Conservation (phyloP, 352 stramenopile species). For the Achlya hypogyna region DNA sequence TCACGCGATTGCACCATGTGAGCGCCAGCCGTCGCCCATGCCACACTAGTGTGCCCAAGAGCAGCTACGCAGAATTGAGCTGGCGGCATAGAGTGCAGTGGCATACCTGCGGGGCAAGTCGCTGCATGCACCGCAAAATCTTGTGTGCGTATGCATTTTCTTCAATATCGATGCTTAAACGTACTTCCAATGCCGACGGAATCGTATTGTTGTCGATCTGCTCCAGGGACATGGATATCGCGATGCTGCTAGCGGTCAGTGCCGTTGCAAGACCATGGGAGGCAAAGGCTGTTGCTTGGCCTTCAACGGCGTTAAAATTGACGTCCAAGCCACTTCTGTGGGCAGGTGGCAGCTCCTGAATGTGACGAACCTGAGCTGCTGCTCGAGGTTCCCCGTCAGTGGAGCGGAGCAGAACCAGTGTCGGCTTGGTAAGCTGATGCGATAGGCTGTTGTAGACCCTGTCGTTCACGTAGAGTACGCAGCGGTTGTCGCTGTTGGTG, state of each 20-base stretch:
- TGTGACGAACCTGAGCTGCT: background rate
- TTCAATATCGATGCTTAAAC: background rate
- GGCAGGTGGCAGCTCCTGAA: background rate
- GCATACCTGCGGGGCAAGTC: slow-evolving; percentile 23
- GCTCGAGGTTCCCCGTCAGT: background rate
- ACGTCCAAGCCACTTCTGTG: background rate
- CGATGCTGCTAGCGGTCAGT: too few relatives aligned
- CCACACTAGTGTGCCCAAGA: slow-evolving; percentile 42
- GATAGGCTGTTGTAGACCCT: background rate
- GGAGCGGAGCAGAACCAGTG: background rate
- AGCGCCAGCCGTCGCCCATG: slow-evolving; percentile 25
- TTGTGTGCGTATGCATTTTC: background rate
- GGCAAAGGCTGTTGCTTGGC: too few relatives aligned
- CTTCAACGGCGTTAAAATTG: too few relatives aligned
- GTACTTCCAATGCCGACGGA: background rate
- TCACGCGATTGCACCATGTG: slow-evolving; percentile 39
- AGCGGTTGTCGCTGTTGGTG: background rate
- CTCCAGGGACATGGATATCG: background rate
- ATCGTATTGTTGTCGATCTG: background rate
- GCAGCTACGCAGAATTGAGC: slow-evolving; percentile 19
- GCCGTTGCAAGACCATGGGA: too few relatives aligned
- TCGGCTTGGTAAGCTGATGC: background rate
- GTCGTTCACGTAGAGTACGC: background rate
- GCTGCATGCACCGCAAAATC: slow-evolving; percentile 33
- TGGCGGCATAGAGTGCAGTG: background rate